Conservation (phyloP, 768 basidiomycete genomes). For the Tubosaeta brunneosetosa region DNA sequence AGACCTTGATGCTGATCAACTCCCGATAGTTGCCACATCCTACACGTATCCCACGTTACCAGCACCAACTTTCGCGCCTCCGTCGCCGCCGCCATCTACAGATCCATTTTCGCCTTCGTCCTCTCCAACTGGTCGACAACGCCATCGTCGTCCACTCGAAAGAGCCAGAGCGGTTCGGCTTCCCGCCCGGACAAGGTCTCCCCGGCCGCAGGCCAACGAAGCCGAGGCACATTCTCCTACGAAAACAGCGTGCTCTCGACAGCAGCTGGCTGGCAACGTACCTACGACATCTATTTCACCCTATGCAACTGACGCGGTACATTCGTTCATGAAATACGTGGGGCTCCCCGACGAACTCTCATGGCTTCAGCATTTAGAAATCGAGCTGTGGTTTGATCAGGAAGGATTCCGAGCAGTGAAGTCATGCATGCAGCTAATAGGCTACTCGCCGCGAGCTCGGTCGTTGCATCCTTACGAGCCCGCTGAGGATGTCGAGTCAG, state of each 20-base stretch:
- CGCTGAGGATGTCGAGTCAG: constrained; percentile 25
- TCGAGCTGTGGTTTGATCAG: constrained; percentile 77
- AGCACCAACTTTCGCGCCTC: constrained; percentile 26
- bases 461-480: constrained; percentile 24
- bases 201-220: constrained; percentile 16
- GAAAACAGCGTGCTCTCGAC: constrained; percentile 2
- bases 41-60: constrained; percentile 25
- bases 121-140: constrained; percentile 17
- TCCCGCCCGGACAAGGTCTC: constrained; percentile 23
- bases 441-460: constrained; percentile 38
- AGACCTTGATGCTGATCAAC: constrained; percentile 19
- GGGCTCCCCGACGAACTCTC: constrained; percentile 37
- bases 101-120: constrained; percentile 21
- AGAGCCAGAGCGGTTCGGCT: constrained; percentile 31
- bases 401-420: constrained; percentile 70
- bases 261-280: constrained; percentile 13
- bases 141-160: constrained; percentile 30
- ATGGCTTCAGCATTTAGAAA: constrained; percentile 50
- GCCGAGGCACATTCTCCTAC: constrained; percentile 10
- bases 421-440: constrained; percentile 56
- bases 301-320: constrained; percentile 3
- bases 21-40: constrained; percentile 13
- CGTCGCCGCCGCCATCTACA: constrained; percentile 27
- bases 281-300: constrained; percentile 5
- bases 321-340: constrained; percentile 10